Percentiles rank a stretch among this genome's conserved stretches.
Conservation (phyloP, 352 stramenopile genomes). For the Albugo candida region DNA sequence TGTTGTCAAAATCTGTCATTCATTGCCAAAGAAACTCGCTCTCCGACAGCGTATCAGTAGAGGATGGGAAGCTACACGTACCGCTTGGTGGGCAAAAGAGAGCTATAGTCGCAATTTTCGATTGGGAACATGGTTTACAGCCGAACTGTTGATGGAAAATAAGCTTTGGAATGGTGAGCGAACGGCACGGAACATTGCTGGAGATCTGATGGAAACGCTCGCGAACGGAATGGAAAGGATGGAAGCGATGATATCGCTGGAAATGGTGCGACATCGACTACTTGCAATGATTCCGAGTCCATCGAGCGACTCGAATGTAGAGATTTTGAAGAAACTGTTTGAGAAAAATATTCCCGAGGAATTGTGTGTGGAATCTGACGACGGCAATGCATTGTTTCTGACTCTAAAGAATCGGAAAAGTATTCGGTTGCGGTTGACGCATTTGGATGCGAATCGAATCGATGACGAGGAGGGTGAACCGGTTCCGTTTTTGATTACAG, state of each 20-base stretch:
- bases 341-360: neutral
- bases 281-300: too few relatives aligned
- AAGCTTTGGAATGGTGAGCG: constrained; percentile 1
- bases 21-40: constrained; percentile 12
- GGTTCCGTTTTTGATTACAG: too few relatives aligned
- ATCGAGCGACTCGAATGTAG: too few relatives aligned
- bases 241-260: constrained; percentile 1
- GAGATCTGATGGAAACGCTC: neutral
- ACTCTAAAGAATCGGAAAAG: too few relatives aligned
- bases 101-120: constrained; percentile 52
- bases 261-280: neutral
- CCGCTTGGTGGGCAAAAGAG: constrained; percentile 61
- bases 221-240: neutral
- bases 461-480: too few relatives aligned
- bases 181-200: neutral
- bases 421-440: too few relatives aligned
- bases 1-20: constrained; percentile 34
- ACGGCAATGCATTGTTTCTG: too few relatives aligned
- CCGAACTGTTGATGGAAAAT: constrained; percentile 17
- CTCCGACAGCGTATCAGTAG: constrained; percentile 22
- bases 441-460: too few relatives aligned
- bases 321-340: constrained; percentile 1
- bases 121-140: constrained; percentile 52
- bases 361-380: too few relatives aligned
- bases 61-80: constrained; percentile 25